Conservation (phyloP, 116 monocot genomes). For the Posidonia oceanica region DNA sequence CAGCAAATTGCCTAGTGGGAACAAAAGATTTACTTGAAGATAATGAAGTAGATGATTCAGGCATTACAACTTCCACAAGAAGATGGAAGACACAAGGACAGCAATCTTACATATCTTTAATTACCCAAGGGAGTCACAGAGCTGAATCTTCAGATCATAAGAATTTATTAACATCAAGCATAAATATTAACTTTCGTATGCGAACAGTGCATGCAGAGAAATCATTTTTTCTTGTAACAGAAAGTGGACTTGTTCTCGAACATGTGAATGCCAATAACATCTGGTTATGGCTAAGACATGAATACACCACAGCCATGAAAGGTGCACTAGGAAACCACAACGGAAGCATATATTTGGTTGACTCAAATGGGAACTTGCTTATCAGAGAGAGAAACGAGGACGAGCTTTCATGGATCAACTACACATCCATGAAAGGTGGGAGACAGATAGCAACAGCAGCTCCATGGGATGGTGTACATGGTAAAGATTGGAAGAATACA, state of each 20-base stretch:
- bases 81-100: slow-evolving; percentile 28
- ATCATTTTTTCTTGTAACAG: slow-evolving; percentile 68
- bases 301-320: slow-evolving; percentile 39
- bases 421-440: slow-evolving; percentile 69
- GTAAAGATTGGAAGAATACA: slow-evolving; percentile 29
- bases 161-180: slow-evolving; percentile 40
- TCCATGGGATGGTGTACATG: slow-evolving; percentile 69
- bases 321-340: slow-evolving; percentile 71
- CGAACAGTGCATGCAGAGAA: slow-evolving; percentile 58
- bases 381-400: slow-evolving; percentile 61
- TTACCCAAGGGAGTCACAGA: slow-evolving; percentile 6
- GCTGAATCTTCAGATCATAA: slow-evolving; percentile 17
- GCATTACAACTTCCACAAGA: slow-evolving; percentile 17
- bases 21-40: slow-evolving; percentile 23
- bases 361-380: slow-evolving; percentile 45
- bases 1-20: slow-evolving; percentile 68
- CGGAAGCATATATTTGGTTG: slow-evolving; percentile 78
- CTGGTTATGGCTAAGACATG: slow-evolving; percentile 85
- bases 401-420: slow-evolving; percentile 73
- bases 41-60: slow-evolving; percentile 23
- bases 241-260: slow-evolving; percentile 55
- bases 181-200: slow-evolving; percentile 49
- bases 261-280: slow-evolving; percentile 40
- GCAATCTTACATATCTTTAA: slow-evolving; percentile 34
- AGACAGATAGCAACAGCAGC: slow-evolving; percentile 60